These are phyloP conservation scores for Ogataea philodendri DNA, from an alignment of 805 yeast genomes.

Conservation along the genomic window DNA sequence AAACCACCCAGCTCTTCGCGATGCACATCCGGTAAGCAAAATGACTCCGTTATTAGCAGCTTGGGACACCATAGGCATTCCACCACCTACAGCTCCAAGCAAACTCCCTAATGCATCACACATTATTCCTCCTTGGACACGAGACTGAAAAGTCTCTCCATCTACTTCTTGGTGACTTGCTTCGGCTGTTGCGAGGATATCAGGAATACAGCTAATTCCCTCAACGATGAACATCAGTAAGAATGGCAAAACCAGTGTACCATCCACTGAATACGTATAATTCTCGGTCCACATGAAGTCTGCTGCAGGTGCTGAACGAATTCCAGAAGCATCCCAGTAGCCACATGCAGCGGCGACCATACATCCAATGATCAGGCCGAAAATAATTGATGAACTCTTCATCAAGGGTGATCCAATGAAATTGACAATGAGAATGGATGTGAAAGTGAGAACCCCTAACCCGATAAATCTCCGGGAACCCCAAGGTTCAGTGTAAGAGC, in stretches of 20 bases:
- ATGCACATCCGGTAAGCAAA: conserved; percentile 78
- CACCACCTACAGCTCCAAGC: conserved; percentile 65
- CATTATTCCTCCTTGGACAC: conserved; percentile 80
- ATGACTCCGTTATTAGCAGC: conserved; percentile 90
- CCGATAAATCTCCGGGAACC: conserved; percentile 78
- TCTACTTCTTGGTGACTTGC: conserved; percentile 73
- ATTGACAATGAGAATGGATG: conserved; percentile 65
- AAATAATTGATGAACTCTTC: conserved; percentile 79
- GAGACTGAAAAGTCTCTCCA: conserved; percentile 69
- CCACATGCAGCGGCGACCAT: conserved; percentile 82
- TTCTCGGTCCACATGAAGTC: conserved; percentile 81
- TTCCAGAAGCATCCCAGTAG: conserved; percentile 57
- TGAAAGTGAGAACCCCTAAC: conserved; percentile 69
- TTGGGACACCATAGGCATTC: conserved; percentile 76
- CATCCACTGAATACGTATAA: conserved; percentile 65
- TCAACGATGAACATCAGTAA: conserved; percentile 68
- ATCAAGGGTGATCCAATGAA: conserved; percentile 80
- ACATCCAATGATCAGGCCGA: conserved; percentile 76
- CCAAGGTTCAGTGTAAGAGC: conserved; percentile 53
- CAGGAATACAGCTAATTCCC: conserved; percentile 84
- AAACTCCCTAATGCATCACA: conserved; percentile 76
- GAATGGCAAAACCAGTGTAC: conserved; percentile 72
- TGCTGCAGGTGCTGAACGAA: conserved; percentile 67
- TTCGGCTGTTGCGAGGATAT: conserved; percentile 83
- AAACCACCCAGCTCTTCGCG: conserved; percentile 41